phyloP scores from a whole-genome alignment of 257 asterid genomes.

The Ballota nigra region DNA sequence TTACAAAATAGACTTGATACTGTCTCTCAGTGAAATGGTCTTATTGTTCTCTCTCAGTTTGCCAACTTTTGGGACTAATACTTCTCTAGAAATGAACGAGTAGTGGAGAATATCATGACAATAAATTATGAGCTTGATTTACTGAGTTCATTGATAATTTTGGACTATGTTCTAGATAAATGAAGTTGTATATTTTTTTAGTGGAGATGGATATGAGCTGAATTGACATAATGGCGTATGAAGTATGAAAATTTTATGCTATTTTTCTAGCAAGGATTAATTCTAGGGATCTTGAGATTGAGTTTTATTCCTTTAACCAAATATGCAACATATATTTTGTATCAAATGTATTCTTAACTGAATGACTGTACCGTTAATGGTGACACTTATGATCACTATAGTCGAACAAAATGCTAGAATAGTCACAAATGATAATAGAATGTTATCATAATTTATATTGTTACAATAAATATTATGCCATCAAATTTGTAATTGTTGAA shows the following conservation, averaged over 20 bases:
- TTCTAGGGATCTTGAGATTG: not conserved
- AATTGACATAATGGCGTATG: not conserved
- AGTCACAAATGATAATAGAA: not conserved
- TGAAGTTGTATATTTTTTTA: not conserved
- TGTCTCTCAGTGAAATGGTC: not conserved
- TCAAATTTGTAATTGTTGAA: not conserved
- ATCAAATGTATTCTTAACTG: not conserved
- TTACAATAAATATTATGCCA: not conserved
- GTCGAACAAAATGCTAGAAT: too few species aligned
- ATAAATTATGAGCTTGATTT: not conserved
- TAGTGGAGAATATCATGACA: not conserved
- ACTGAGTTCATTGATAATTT: not conserved
- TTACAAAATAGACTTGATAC: not conserved
- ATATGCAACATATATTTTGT: not conserved
- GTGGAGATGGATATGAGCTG: not conserved
- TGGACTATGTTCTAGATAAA: not conserved
- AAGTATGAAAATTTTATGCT: not conserved
- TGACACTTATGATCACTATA: not conserved
- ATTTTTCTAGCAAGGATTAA: slow-evolving; percentile 6
- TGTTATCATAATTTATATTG: not conserved
- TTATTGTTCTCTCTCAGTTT: not conserved
- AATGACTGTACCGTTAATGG: not conserved
- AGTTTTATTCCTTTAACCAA: not conserved
- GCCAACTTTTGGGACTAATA: not conserved
- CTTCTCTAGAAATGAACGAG: not conserved